Base-by-base conservation (phyloP, 768 basidiomycete species). In the Postia placenta region DNA sequence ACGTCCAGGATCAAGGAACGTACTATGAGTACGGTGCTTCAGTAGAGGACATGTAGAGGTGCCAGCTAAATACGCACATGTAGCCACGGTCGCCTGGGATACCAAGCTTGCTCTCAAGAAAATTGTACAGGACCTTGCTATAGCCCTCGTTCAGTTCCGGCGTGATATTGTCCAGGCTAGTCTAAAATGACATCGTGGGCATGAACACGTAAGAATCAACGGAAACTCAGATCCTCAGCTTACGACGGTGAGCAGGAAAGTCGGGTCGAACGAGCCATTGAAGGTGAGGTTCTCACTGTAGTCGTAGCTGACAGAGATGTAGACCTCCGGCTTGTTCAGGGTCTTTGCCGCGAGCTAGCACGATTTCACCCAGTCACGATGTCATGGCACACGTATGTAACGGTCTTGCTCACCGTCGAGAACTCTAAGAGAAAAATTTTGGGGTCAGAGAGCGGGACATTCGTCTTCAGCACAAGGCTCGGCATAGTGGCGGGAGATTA, bases 261-360 rank as follows among this genome's bases (percentile, higher is more conserved):
- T 80, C 17, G 85, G 85, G 14, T 85, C 83, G 46, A 83, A 76
- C 3, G 76, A 76, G 12, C 84, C 85, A n/a, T 55, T 69, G 57
- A 80, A 86, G 2, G 79, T 73, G 51, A 86, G 71, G 28, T 69
- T 71, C 47, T 85, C 79, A 54, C 81, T 80, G 67, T 81, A 72
- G 11, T 62, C 69, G 56, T 80, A 73, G 53, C 73, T 71, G 53
- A 79, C 67, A n/a, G 73, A 69, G 55, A 87, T 78, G 54, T 74
- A 71, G 12, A 50, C 25, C 56, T 81, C 76, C 0, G 81, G 80
- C 59, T 84, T 86, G 0, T 62, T 61, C 52, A 86, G 62, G 7
- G 69, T 69, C 48, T 74, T 60, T 7, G 83, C 80, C 7, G 73
- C 67, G 51, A 80, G 64, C 84, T 85, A 33, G 5, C 9, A n/a